Base-by-base conservation (phyloP, 2,329 filamentous ascomycete species). In the Lasiodiplodia sp. region DNA sequence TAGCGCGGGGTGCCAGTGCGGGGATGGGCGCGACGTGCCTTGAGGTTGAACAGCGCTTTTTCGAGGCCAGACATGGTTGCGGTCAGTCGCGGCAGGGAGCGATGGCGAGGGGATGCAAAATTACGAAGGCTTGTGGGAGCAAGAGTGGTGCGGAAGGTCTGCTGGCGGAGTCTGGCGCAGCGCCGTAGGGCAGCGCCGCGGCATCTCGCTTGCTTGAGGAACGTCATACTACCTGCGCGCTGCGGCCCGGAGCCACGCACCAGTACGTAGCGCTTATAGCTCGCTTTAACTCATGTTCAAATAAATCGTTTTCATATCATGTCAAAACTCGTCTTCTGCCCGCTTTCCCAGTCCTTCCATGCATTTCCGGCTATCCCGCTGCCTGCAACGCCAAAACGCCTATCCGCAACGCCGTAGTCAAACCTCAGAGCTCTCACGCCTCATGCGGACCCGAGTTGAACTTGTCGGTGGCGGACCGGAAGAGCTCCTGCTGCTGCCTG, bases 401-500 rank as follows among this genome's bases (percentile, higher is more conserved):
- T n/a, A 14, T 51, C 65, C 65, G 34, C 38, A 67, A 68, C 66
- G 66, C 66, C 66, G 34, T 57, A 58, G 18, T 11, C 23, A 47
- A 23, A 28, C 53, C 28, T 58, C 31, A 34, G 49, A 67, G 28
- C 40, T 37, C 65, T 64, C 25, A 64, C 31, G 44, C 18, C 69
- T 80, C 74, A 70, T 83, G 80, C 16, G 83, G 83, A 34, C 75
- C 83, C 63, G 84, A 84, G 71, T 89, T 88, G 79, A 91, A 92
- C 74, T 92, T 91, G 71, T 89, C 89, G 1, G 89, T 90, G 1
- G 94, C 94, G 69, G 89, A 90, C 53, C 92, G 90, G 81, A 99
- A 98, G 73, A 97, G 88, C 79, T 97, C 94, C 79, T 96, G 91
- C 78, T 99, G 96, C 76, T 97, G 88, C 60, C 91, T 87, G 68